Percentiles rank a stretch among this genome's conserved stretches.
These are phyloP conservation scores for Trichomonas tenax DNA, from an alignment of 208 protist species.

Conservation along the genomic window DNA sequence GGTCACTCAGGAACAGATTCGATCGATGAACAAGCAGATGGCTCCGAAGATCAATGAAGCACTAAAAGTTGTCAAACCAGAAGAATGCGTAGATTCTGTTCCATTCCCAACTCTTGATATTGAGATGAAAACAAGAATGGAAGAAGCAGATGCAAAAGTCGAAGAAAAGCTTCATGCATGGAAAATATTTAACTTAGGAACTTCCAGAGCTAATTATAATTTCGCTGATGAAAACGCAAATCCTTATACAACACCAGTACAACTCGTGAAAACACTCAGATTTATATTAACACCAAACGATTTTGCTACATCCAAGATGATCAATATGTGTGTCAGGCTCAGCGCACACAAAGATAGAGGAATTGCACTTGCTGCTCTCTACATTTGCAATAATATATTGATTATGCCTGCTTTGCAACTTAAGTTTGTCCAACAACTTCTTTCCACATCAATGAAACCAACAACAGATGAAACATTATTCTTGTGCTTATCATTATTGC, in stretches of 20 bases:
- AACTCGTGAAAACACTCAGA: not conserved
- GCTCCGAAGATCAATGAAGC: not conserved
- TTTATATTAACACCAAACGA: not conserved
- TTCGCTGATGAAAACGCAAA: not conserved
- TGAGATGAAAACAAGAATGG: not conserved
- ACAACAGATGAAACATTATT: not conserved
- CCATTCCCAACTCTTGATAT: not conserved
- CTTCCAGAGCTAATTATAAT: not conserved
- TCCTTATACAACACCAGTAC: not conserved
- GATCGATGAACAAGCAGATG: not conserved
- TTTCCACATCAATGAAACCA: not conserved
- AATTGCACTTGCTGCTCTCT: not conserved
- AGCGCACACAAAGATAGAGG: not conserved
- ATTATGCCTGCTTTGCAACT: not conserved
- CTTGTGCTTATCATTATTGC: not conserved
- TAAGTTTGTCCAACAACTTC: not conserved
- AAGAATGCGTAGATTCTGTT: not conserved
- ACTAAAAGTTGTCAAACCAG: not conserved
- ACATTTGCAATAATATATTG: not conserved
- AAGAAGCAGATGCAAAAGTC: not conserved
- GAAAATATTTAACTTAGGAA: not conserved
- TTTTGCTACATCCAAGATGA: not conserved
- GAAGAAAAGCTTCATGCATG: not conserved
- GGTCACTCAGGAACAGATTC: not conserved
- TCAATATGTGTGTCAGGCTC: not conserved